Conservation (phyloP, 2,329 filamentous ascomycete genomes). For the Eutypella sp. region DNA sequence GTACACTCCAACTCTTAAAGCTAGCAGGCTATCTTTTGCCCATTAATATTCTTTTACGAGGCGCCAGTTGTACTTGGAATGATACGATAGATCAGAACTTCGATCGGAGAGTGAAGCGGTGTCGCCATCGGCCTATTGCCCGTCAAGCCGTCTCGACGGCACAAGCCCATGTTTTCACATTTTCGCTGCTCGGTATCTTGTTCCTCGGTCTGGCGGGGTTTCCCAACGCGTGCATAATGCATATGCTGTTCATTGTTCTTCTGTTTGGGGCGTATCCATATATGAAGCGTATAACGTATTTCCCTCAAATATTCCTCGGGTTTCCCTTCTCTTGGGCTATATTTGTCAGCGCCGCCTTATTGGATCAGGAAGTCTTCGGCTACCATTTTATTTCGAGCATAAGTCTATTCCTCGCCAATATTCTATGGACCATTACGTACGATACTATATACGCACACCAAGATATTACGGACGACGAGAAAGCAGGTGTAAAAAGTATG, state of each 20-base stretch:
- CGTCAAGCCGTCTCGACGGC: conserved; percentile 36
- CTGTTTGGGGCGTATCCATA: conserved; percentile 43
- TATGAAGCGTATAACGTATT: conserved; percentile 46
- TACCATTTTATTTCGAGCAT: conserved; percentile 24
- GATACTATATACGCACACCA: conserved; percentile 18
- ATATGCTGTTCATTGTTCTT: conserved; percentile 19
- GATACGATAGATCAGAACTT: conserved; percentile 50
- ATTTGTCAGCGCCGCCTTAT: conserved; percentile 41
- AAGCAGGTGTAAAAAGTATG: conserved; percentile 15
- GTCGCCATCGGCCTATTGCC: conserved; percentile 45
- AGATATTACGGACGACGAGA: conserved; percentile 13
- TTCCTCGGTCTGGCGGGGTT: too few relatives aligned
- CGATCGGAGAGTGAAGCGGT: conserved; percentile 48
- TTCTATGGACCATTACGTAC: conserved; percentile 13
- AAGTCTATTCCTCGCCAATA: background rate
- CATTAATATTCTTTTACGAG: conserved; percentile 39
- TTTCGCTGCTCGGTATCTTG: conserved; percentile 29
- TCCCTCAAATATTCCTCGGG: conserved; percentile 46
- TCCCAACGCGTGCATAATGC: conserved; percentile 33
- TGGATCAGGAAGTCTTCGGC: conserved; percentile 39
- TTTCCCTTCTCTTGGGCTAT: conserved; percentile 45
- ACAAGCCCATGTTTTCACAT: conserved; percentile 34
- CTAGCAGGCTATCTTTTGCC: background rate
- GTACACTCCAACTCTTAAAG: conserved; percentile 1
- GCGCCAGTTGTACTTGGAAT: conserved; percentile 49